Evolutionary conservation across 768 basidiomycete genomes (phyloP).

Genomic region (Cystobasidium onofrii): DNA sequence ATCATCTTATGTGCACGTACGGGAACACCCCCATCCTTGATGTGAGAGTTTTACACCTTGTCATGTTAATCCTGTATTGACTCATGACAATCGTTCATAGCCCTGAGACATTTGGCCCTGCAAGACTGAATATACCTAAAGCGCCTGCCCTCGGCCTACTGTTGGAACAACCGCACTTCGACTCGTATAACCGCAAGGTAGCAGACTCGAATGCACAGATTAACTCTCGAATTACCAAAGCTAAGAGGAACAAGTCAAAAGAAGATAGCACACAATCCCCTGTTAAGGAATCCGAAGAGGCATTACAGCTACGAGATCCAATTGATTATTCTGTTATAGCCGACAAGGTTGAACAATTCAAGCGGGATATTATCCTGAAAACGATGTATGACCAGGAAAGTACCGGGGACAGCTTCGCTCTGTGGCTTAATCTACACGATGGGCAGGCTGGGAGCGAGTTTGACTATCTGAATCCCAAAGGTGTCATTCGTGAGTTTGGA

Average conservation of each 20-base stretch:
- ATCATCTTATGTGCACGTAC: constrained; percentile 73
- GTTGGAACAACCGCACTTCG: constrained; percentile 57
- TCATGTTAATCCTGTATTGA: too few relatives aligned
- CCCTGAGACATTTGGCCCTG: constrained; percentile 62
- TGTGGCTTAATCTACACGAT: constrained; percentile 72
- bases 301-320: constrained; percentile 17
- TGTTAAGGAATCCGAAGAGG: constrained; percentile 36
- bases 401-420: constrained; percentile 62
- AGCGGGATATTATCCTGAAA: constrained; percentile 73
- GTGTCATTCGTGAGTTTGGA: constrained; percentile 54
- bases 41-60: too few relatives aligned
- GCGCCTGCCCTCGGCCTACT: constrained; percentile 90
- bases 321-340: constrained; percentile 53
- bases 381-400: constrained; percentile 80
- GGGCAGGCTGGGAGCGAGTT: constrained; percentile 68
- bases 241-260: constrained; percentile 8
- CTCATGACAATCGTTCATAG: too few relatives aligned
- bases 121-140: constrained; percentile 76
- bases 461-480: constrained; percentile 66
- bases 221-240: constrained; percentile 34
- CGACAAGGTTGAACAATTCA: constrained; percentile 68
- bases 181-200: constrained; percentile 47
- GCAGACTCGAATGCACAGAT: constrained; percentile 40
- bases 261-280: constrained; percentile 45
- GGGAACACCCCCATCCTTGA: constrained; percentile 61